Evolutionary conservation across 164 flowering plant species (phyloP).

Genomic region (Vitis rotundifolia): DNA sequence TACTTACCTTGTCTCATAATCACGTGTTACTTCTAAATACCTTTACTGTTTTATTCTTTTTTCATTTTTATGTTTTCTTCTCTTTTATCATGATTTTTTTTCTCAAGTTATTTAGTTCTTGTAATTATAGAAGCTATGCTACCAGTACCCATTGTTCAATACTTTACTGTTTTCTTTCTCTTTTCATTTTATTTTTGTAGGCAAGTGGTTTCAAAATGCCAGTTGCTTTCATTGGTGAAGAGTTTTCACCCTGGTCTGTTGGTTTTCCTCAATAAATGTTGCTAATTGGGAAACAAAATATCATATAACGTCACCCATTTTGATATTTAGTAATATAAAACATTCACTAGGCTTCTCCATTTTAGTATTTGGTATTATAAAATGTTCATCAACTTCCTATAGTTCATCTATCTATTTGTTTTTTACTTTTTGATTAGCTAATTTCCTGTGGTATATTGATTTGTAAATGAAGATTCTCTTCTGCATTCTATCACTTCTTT

Average conservation of each 20-base stretch:
- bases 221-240: not conserved
- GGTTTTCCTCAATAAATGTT: too few relatives aligned
- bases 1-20: not conserved
- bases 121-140: not conserved
- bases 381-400: too few relatives aligned
- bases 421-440: not conserved
- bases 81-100: too few relatives aligned
- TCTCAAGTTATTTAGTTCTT: not conserved
- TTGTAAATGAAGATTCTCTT: not conserved
- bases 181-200: not conserved
- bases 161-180: not conserved
- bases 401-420: too few relatives aligned
- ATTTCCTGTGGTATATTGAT: not conserved
- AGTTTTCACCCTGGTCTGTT: too few relatives aligned
- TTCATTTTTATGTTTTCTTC: not conserved
- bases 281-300: not conserved
- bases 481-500: not conserved
- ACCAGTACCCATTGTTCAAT: too few relatives aligned
- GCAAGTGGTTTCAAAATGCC: not conserved
- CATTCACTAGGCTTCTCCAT: not conserved
- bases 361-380: too few relatives aligned
- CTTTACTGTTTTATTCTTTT: not conserved
- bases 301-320: not conserved
- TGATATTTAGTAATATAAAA: not conserved
- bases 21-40: not conserved